These are phyloP conservation scores for Sanguinoderma infundibulare DNA, from an alignment of 1,284 basidiomycete genomes.

Conservation along the genomic window DNA sequence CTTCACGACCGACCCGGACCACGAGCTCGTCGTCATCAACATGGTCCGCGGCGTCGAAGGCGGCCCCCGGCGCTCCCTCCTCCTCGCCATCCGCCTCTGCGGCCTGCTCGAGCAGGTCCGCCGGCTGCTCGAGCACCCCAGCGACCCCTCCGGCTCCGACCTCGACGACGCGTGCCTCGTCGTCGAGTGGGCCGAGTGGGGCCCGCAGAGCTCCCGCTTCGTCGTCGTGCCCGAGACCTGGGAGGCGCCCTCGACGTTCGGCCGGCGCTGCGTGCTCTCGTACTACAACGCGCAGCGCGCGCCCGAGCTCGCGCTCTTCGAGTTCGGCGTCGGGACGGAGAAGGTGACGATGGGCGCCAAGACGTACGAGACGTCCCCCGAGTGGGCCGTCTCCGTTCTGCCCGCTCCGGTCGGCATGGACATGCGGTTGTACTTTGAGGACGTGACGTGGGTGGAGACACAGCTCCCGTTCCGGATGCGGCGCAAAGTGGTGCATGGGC, in stretches of 20 bases:
- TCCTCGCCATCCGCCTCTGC: conserved; percentile 7
- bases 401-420: not conserved
- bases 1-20: conserved; percentile 1
- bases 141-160: not conserved
- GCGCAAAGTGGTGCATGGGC: not conserved
- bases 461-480: conserved; percentile 1
- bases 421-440: not conserved
- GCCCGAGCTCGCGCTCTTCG: conserved; percentile 2
- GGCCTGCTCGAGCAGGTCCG: not conserved
- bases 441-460: not conserved
- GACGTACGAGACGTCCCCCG: not conserved
- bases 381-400: not conserved
- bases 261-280: conserved; percentile 3
- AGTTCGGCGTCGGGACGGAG: not conserved
- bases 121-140: not conserved
- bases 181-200: conserved; percentile 3
- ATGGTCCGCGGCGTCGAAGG: conserved; percentile 1
- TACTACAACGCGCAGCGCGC: not conserved
- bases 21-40: conserved; percentile 7
- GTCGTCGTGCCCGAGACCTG: conserved; percentile 1
- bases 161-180: not conserved
- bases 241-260: conserved; percentile 9
- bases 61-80: not conserved
- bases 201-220: conserved; percentile 1
- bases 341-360: too few relatives aligned